phyloP scores from a whole-genome alignment of 1,139 yeast genomes.

The Pichia sp. region DNA sequence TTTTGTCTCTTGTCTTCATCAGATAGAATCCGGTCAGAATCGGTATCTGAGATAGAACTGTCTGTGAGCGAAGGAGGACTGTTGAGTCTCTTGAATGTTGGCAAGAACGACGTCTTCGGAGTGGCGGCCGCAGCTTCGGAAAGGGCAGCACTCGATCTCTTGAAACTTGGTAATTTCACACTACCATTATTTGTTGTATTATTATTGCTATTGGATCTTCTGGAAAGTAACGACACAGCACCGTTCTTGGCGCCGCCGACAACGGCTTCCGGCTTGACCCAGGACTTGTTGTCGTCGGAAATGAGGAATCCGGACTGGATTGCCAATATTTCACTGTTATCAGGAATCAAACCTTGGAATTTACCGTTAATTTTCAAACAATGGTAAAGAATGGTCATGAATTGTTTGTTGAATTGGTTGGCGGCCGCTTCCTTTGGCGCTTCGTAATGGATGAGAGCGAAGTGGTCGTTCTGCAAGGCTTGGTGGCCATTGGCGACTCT shows the following conservation, averaged over 20 bases:
- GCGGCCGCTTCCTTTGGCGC: conserved; percentile 51
- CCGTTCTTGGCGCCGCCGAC: neutral
- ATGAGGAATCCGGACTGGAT: conserved; percentile 64
- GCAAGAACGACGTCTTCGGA: too few species aligned
- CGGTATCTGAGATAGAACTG: conserved; percentile 41
- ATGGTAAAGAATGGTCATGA: conserved; percentile 42
- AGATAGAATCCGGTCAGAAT: conserved; percentile 34
- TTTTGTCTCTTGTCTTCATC: conserved; percentile 41
- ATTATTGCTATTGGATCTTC: conserved; percentile 8
- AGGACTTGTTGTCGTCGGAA: conserved; percentile 36
- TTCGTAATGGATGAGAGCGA: conserved; percentile 51
- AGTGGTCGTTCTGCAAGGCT: conserved; percentile 41
- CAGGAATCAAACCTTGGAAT: conserved; percentile 52
- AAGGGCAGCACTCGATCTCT: too few species aligned
- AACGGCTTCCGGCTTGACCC: conserved; percentile 43
- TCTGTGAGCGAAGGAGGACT: conserved; percentile 41
- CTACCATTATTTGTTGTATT: neutral
- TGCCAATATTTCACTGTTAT: conserved; percentile 53
- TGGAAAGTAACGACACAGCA: conserved; percentile 21
- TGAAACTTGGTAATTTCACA: neutral
- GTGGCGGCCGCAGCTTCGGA: too few species aligned
- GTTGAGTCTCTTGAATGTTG: conserved; percentile 32
- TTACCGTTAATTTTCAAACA: conserved; percentile 48
- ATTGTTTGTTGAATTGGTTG: conserved; percentile 43
- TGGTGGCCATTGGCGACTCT: conserved; percentile 61